Conservation (phyloP, 106 monocot genomes). For the Dendrobium huoshanense region DNA sequence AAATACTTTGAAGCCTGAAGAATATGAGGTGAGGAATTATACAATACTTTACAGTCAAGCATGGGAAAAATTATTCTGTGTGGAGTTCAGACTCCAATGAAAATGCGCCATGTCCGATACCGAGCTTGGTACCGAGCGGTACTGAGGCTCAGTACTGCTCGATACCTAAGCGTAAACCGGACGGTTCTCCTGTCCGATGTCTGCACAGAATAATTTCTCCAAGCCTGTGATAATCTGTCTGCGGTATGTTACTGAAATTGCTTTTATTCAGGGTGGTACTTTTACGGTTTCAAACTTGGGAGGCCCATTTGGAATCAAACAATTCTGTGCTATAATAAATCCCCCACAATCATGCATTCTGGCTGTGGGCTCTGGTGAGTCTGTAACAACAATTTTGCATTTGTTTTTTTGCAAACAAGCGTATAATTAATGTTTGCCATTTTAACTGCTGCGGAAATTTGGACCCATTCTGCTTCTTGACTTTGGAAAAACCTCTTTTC, state of each 20-base stretch:
- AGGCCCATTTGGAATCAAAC: conserved; percentile 94
- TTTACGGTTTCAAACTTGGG: conserved; percentile 96
- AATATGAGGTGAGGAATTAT: conserved; percentile 65
- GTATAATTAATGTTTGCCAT: background rate
- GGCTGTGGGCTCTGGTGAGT: conserved; percentile 86
- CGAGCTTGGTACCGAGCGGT: no score
- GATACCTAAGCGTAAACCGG: no score
- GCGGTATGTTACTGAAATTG: background rate
- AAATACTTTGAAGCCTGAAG: conserved; percentile 78
- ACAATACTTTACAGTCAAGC: background rate
- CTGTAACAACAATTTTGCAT: background rate
- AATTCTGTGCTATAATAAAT: conserved; percentile 97
- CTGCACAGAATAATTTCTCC: no score
- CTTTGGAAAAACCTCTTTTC: no score
- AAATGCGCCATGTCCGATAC: no score
- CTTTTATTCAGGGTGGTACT: conserved; percentile 79
- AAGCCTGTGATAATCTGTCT: background rate
- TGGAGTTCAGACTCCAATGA: no score
- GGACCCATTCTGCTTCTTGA: background rate
- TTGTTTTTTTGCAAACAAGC: background rate
- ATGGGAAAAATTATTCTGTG: no score
- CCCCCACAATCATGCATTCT: conserved; percentile 96
- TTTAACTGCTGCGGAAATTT: background rate
- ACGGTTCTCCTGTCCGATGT: no score
- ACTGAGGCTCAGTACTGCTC: no score